These are phyloP conservation scores for Xylaria arbuscula DNA, from an alignment of 2,329 filamentous ascomycete genomes.

Conservation along the genomic window DNA sequence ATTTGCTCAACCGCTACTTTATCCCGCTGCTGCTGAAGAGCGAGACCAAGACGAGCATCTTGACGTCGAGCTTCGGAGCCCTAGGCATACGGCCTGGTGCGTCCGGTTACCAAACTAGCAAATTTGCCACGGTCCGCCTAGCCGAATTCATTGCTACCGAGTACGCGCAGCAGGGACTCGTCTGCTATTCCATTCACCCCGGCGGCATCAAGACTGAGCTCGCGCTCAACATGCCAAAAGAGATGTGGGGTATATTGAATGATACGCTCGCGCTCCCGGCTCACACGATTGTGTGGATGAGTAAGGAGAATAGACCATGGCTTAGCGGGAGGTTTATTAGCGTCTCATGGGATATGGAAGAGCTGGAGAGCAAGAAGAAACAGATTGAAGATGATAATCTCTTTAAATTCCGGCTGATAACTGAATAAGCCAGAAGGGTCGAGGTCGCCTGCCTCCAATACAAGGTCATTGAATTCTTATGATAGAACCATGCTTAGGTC, in stretches of 20 bases:
- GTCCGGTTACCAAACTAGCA: constrained; percentile 59
- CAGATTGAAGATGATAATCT: constrained; percentile 47
- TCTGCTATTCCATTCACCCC: constrained; percentile 58
- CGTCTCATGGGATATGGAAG: constrained; percentile 49
- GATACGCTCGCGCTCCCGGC: constrained; percentile 50
- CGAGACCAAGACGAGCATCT: constrained; percentile 56
- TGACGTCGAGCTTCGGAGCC: constrained; percentile 55
- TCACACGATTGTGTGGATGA: constrained; percentile 43
- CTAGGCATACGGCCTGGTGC: constrained; percentile 49
- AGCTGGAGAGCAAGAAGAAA: constrained; percentile 48
- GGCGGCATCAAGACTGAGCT: constrained; percentile 59
- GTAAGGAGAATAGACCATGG: constrained; percentile 42
- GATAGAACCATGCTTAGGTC: not conserved
- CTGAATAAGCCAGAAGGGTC: not conserved
- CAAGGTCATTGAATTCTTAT: not conserved
- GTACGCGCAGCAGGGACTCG: constrained; percentile 55
- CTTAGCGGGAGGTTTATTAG: constrained; percentile 46
- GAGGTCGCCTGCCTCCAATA: not conserved
- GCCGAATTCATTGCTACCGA: constrained; percentile 58
- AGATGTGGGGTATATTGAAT: constrained; percentile 40
- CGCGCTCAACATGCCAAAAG: constrained; percentile 50
- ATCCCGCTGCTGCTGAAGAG: constrained; percentile 45
- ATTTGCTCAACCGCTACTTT: constrained; percentile 45
- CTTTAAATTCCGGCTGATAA: constrained; percentile 46
- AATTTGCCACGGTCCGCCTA: constrained; percentile 58